Conservation (phyloP, 1,284 basidiomycete genomes). For the Leccinum fuscescens region DNA sequence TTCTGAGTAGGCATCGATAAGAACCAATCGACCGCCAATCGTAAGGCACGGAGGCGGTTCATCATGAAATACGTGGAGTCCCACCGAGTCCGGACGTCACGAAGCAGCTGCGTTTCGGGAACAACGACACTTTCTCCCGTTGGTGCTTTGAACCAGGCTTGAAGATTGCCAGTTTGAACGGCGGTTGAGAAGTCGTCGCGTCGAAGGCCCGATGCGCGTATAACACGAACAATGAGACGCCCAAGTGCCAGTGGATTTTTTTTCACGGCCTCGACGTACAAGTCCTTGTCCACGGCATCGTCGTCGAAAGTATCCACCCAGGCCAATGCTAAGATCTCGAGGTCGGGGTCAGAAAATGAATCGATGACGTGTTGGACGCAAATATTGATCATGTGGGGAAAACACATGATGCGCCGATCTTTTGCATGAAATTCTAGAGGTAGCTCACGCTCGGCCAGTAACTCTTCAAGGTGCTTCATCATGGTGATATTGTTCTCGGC, state of each 20-base stretch:
- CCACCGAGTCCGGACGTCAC: not conserved
- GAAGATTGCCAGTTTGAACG: not conserved
- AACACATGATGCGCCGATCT: not conserved
- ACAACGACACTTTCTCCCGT: not conserved
- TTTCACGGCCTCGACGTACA: no score
- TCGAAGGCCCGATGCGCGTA: not conserved
- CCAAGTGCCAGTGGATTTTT: no score
- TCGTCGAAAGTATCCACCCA: not conserved
- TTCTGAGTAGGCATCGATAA: no score
- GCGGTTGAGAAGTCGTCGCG: not conserved
- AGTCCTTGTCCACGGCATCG: not conserved
- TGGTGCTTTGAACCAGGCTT: not conserved
- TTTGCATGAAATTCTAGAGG: not conserved
- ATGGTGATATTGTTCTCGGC: not conserved
- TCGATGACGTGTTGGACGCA: not conserved
- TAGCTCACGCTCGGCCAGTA: not conserved
- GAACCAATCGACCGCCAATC: no score
- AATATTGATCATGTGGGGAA: not conserved
- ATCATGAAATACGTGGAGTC: not conserved
- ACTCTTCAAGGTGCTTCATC: not conserved
- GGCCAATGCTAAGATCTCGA: not conserved
- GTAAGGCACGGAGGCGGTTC: no score
- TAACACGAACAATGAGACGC: not conserved
- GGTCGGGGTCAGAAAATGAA: not conserved
- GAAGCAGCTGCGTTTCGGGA: not conserved